Evolutionary conservation across 2,329 filamentous ascomycete species (phyloP), one percentile per base, ranked within the genome.

Genomic region (Clarireedia paspali): DNA sequence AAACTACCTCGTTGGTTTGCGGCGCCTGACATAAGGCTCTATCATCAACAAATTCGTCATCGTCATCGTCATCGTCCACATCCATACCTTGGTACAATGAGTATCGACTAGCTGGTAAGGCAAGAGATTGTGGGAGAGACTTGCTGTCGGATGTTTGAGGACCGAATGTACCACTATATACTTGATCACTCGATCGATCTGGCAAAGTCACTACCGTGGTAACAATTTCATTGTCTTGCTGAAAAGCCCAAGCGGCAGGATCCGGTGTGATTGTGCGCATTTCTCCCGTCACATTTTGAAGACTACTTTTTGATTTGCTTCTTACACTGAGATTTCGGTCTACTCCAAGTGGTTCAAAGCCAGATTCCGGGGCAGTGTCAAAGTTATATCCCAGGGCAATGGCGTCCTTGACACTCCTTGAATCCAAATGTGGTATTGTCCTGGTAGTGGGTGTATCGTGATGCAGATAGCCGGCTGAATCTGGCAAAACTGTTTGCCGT

Each of bases 151-250:
- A 26, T n/a, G 53, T 26, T 38, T 44, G 47, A 24, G 38, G 53
- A 30, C 53, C 53, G n/a, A 55, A 55, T 26, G 53, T 55, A 20
- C 53, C 47, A 38, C 53, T 55, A 3, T 50, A 44, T 10, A 6
- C 14, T 27, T 50, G 47, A 34, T 46, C 50, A 6, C 26, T 27
- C 23, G 49, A 27, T n/a, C 49, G 36, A 45, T 47, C 40, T 38
- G 59, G 58, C 26, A 64, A 47, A 24, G 62, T 62, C 24, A 64
- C 30, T 0, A 59, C 55, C 6, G 60, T 65, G 30, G 36, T 58
- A 15, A 62, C 45, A 17, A 64, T 64, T 26, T 62, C 55, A 10
- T 60, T 60, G 2, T 53, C 55, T 24, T 47, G 15, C 27, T 36
- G 30, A n/a, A 23, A 48, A n/a, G 24, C 23, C 24, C 44, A 48